Conservation (phyloP, 768 basidiomycete genomes). For the Hortiboletus flavorubellus region DNA sequence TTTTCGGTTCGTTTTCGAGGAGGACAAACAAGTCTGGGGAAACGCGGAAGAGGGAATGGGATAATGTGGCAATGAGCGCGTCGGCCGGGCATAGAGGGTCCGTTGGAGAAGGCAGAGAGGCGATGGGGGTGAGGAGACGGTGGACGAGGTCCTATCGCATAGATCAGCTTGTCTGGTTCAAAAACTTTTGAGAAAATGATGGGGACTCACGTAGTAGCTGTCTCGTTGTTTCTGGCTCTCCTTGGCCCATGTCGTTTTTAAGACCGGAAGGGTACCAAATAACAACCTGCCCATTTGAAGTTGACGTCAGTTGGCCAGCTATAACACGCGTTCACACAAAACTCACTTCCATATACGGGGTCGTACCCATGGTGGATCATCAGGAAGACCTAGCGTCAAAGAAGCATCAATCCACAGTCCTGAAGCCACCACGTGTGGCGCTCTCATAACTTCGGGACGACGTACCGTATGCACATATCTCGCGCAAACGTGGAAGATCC, state of each 20-base stretch:
- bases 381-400: conserved; percentile 56
- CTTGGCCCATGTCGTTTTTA: conserved; percentile 56
- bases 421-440: background rate
- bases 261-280: conserved; percentile 55
- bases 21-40: conserved; percentile 47
- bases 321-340: background rate
- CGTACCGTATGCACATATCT: conserved; percentile 61
- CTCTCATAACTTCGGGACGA: background rate
- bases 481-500: conserved; percentile 53
- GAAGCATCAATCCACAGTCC: background rate
- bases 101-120: conserved; percentile 40
- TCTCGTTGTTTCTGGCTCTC: conserved; percentile 61
- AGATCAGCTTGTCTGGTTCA: conserved; percentile 9
- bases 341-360: conserved; percentile 76
- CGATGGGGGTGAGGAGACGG: conserved; percentile 56
- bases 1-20: conserved; percentile 53
- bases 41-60: conserved; percentile 55
- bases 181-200: background rate
- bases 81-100: conserved; percentile 43
- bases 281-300: conserved; percentile 43
- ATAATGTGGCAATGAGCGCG: conserved; percentile 44
- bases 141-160: conserved; percentile 60
- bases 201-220: conserved; percentile 64
- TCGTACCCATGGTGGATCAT: conserved; percentile 71
- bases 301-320: conserved; percentile 5